phyloP scores from a whole-genome alignment of 176 grass and related monocot species.

The Carex kokanica region DNA sequence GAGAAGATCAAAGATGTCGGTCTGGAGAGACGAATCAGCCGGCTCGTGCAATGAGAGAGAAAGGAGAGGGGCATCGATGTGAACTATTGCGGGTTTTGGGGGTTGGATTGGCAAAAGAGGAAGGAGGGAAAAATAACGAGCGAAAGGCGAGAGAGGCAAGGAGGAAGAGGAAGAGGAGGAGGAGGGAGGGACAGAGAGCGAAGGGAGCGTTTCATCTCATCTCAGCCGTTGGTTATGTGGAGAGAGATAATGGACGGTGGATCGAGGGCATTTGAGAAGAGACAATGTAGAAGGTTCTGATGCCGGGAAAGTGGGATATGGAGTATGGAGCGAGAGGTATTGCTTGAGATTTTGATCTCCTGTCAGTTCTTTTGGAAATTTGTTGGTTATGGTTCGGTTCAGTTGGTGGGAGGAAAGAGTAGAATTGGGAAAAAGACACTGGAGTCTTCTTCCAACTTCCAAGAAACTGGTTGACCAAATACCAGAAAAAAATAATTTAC shows the following conservation, averaged over 20 bases:
- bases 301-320: background rate
- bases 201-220: conserved; percentile 28
- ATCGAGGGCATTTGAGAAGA: background rate
- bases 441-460: background rate
- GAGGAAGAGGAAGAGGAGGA: background rate
- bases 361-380: background rate
- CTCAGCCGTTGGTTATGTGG: background rate
- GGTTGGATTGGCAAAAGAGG: background rate
- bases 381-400: background rate
- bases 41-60: conserved; percentile 22
- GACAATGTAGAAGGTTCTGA: conserved; percentile 3
- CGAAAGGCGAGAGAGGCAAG: background rate
- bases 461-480: background rate
- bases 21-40: background rate
- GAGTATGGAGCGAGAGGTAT: background rate
- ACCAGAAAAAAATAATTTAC: background rate
- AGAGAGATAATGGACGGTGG: background rate
- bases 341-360: background rate
- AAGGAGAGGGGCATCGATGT: background rate
- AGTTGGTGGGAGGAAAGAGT: background rate
- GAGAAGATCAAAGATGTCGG: conserved; percentile 39
- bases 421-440: background rate
- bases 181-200: conserved; percentile 15
- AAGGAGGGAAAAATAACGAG: background rate
- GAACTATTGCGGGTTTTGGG: background rate